Base-by-base conservation (phyloP, 495 filamentous ascomycete species). In the Aspergillus diversus region DNA sequence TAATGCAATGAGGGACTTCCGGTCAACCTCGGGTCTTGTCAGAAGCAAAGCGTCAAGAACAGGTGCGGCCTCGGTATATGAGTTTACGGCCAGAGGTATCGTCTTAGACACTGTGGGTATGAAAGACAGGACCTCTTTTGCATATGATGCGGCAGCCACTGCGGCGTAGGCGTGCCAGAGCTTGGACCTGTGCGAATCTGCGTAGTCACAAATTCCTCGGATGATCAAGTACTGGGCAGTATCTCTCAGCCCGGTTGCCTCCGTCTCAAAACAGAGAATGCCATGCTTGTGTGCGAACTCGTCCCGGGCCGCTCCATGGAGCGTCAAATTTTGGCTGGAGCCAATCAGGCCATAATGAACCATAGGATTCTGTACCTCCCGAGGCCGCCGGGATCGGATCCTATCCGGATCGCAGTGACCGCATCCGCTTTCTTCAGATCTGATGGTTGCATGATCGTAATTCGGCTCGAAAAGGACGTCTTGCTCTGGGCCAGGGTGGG, bases 101-200 rank as follows among this genome's bases (percentile, higher is more conserved):
- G n/a, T n/a, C n/a, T n/a, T n/a, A n/a, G n/a, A n/a, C n/a, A n/a
- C n/a, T n/a, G n/a, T n/a, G n/a, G n/a, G n/a, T n/a, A n/a, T n/a
- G n/a, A n/a, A n/a, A n/a, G n/a, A n/a, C n/a, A 39, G 35, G 35
- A 39, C 6, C 35, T 54, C 27, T 47, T 63, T 54, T 33, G 61
- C 53, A 61, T 63, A 71, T 15, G 63, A 61, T 4, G 69, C 71
- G 34, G 69, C 67, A 7, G 59, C 65, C 8, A 64, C 57, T 7
- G 67, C 66, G 7, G 67, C 71, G 61, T 71, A 73, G 13, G 13
- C 35, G 47, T 73, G 69, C 71, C 64, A 73, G 13, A 34, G 48
- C 37, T 71, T 59, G 48, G 69, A 65, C 55, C 71, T 73, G 51
- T 73, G 71, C 4, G 59, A 65, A 49, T 73, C 71, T 15, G 55